Evolutionary conservation across 1,284 basidiomycete genomes (phyloP), one percentile per base, ranked within the genome.

Genomic region (Athelia sp.): DNA sequence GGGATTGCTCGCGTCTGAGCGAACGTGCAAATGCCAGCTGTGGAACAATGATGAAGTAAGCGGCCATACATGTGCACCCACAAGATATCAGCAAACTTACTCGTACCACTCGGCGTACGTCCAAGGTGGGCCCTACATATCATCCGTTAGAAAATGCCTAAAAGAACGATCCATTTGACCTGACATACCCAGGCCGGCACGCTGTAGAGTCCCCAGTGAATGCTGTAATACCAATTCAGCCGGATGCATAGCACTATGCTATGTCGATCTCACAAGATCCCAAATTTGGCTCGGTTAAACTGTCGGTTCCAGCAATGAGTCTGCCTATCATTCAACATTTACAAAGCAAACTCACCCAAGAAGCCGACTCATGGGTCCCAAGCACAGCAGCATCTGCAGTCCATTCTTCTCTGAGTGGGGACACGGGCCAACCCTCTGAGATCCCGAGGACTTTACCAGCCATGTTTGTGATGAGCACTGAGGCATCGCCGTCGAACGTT

Each of bases 171-270:
- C 6, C 23, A 40, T 35, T 31, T 36, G 15, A 45, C 21, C n/a
- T 26, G 15, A 50, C 60, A 36, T 52, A 71, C 76, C 67, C 68
- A 77, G 31, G 74, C 76, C 2, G 77, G 76, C 34, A 75, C 72
- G 19, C 74, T 76, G 54, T 72, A 83, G 2, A 78, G 57, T 4
- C 81, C 81, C 79, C 80, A 83, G 55, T 82, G 81, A 46, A 83
- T 69, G 60, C 78, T 67, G 23, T 43, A 49, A 24, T 15, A 50
- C 31, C 35, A 29, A 6, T 13, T 29, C 4, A 29, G 26, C 26
- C 26, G 6, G 13, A 6, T 29, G 26, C 13, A 38, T 45, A 19
- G 9, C 50, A 49, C 4, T 26, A 31, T n/a, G 24, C n/a, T n/a
- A 17, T 18, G 48, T 13, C 17, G 10, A n/a, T 62, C 75, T 58